These are phyloP conservation scores for Tetrahymena thermophila DNA, from an alignment of 73 alveolate genomes.

Conservation along the genomic window DNA sequence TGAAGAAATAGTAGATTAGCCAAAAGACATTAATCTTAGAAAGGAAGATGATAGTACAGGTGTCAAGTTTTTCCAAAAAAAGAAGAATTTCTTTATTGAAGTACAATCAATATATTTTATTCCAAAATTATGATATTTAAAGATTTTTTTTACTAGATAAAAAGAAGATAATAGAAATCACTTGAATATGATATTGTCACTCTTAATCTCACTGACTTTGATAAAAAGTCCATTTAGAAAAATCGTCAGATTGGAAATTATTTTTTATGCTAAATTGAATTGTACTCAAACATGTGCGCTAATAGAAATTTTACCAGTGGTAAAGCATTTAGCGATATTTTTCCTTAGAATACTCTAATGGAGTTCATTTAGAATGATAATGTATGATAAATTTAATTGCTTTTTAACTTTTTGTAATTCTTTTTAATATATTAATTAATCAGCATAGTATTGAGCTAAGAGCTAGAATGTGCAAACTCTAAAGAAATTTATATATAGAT, in stretches of 20 bases:
- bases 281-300: constrained; percentile 11
- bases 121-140: background rate
- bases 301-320: constrained; percentile 43
- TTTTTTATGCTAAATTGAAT: background rate
- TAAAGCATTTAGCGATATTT: constrained; percentile 16
- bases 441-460: constrained; percentile 2
- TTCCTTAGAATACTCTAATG: constrained; percentile 9
- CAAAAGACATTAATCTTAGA: background rate
- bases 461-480: constrained; percentile 23
- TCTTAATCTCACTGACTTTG: background rate
- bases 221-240: background rate
- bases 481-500: constrained; percentile 27
- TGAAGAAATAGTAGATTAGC: background rate
- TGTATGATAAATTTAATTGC: background rate
- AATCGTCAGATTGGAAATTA: background rate
- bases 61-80: background rate
- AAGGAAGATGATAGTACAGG: background rate
- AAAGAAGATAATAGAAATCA: background rate
- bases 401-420: background rate
- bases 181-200: background rate
- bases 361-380: background rate
- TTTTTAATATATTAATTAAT: background rate
- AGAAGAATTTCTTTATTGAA: background rate
- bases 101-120: background rate
- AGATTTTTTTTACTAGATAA: background rate